Percentiles rank a stretch among this genome's conserved stretches.
phyloP scores from a whole-genome alignment of 306 rosid species.

The Styphnolobium japonicum region DNA sequence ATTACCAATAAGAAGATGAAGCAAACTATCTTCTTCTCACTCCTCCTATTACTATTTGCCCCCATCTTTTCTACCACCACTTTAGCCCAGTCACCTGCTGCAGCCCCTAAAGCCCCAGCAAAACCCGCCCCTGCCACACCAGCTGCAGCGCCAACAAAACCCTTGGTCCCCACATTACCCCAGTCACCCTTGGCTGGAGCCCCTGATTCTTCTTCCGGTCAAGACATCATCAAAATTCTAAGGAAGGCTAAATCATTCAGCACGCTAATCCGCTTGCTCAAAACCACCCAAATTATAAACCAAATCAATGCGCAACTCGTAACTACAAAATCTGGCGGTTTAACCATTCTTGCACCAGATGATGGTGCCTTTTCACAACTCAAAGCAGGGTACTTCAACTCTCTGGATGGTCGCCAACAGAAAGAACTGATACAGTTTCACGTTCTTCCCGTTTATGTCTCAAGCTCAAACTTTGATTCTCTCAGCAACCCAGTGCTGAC shows the following conservation, averaged over 20 bases:
- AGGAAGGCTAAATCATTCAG: slow-evolving; percentile 54
- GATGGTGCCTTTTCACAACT: slow-evolving; percentile 57
- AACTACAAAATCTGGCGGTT: slow-evolving; percentile 39
- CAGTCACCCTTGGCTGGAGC: slow-evolving; percentile 10
- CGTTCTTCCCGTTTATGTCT: slow-evolving; percentile 48
- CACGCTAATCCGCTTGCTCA: slow-evolving; percentile 51
- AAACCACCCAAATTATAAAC: slow-evolving; percentile 57
- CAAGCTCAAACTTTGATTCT: slow-evolving; percentile 62
- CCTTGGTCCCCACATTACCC: slow-evolving; percentile 37
- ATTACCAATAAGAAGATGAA: slow-evolving; percentile 18
- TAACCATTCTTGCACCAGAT: slow-evolving; percentile 54
- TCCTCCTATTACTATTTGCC: not conserved
- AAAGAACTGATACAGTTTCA: slow-evolving; percentile 57
- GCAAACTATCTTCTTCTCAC: slow-evolving; percentile 23
- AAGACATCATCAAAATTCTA: slow-evolving; percentile 51
- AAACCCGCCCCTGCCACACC: slow-evolving; percentile 12
- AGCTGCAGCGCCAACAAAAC: slow-evolving; percentile 31
- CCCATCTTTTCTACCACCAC: slow-evolving; percentile 13
- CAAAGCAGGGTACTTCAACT: slow-evolving; percentile 59
- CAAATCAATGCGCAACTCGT: slow-evolving; percentile 56
- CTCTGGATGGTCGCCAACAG: slow-evolving; percentile 41
- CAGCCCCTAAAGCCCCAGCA: slow-evolving; percentile 43
- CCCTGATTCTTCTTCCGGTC: slow-evolving; percentile 36
- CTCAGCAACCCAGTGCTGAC: slow-evolving; percentile 59
- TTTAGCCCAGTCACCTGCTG: slow-evolving; percentile 43